These are phyloP conservation scores for Boletus patriciae DNA, from an alignment of 768 basidiomycete species.

Conservation along the genomic window DNA sequence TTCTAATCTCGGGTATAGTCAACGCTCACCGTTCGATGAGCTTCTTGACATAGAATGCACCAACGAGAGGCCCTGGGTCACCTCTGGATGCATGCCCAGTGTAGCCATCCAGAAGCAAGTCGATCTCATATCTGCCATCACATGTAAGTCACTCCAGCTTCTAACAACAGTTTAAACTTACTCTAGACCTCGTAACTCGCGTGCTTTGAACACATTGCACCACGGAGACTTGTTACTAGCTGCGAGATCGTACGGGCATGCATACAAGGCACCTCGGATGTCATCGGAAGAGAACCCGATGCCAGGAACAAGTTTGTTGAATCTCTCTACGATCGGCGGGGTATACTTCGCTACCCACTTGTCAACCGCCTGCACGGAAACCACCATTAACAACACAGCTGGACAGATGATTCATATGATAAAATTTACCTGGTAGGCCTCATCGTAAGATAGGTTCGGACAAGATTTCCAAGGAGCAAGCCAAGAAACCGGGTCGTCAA, in stretches of 20 bases:
- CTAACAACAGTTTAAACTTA: slow-evolving; percentile 16
- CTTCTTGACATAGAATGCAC: slow-evolving; percentile 40
- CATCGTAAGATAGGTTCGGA: slow-evolving; percentile 5
- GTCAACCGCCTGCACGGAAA: slow-evolving; percentile 5
- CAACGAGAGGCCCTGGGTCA: slow-evolving; percentile 35
- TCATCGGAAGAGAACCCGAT: slow-evolving; percentile 33
- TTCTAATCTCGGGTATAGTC: background rate
- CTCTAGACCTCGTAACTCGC: slow-evolving; percentile 39
- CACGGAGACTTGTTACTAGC: slow-evolving; percentile 37
- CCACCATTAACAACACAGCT: background rate
- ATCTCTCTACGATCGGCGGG: slow-evolving; percentile 36
- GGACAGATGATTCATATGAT: background rate
- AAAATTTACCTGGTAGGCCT: background rate
- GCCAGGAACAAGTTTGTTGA: slow-evolving; percentile 36
- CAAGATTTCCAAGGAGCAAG: slow-evolving; percentile 41
- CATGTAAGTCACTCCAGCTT: background rate
- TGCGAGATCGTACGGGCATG: slow-evolving; percentile 43
- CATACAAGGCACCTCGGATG: slow-evolving; percentile 41
- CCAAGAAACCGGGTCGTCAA: slow-evolving; percentile 38
- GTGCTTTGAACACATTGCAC: slow-evolving; percentile 39
- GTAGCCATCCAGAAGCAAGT: slow-evolving; percentile 35
- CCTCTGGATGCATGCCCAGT: slow-evolving; percentile 33
- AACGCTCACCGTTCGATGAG: slow-evolving; percentile 38
- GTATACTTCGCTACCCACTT: slow-evolving; percentile 38
- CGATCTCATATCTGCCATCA: slow-evolving; percentile 36